phyloP scores from a whole-genome alignment of 306 rosid species.

The Styphnolobium japonicum region DNA sequence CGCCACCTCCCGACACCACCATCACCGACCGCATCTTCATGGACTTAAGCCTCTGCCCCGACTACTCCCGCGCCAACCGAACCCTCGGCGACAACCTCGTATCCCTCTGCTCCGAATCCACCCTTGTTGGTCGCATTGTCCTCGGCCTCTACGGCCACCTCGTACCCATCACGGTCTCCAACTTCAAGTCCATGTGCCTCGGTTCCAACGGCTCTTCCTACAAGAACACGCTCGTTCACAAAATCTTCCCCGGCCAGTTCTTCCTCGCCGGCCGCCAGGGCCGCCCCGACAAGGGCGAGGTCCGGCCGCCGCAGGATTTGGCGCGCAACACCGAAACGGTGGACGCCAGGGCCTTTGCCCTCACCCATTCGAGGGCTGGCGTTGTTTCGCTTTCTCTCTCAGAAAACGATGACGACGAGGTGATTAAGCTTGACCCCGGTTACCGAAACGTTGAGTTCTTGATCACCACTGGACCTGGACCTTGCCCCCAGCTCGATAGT shows the following conservation, averaged over 20 bases:
- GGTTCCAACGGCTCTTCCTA: slow-evolving; percentile 51
- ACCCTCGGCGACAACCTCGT: slow-evolving; percentile 41
- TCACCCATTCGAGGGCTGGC: slow-evolving; percentile 74
- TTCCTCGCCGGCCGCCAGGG: slow-evolving; percentile 88
- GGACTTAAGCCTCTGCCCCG: slow-evolving; percentile 89
- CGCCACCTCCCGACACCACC: slow-evolving; percentile 53
- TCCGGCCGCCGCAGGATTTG: slow-evolving; percentile 56
- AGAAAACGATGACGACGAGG: slow-evolving; percentile 78
- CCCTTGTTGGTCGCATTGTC: slow-evolving; percentile 68
- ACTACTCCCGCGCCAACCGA: slow-evolving; percentile 61
- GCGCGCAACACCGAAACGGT: slow-evolving; percentile 69
- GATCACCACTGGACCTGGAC: slow-evolving; percentile 90
- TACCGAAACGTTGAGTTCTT: slow-evolving; percentile 83
- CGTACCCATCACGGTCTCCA: slow-evolving; percentile 73
- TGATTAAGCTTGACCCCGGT: slow-evolving; percentile 60
- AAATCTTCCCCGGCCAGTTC: slow-evolving; percentile 72
- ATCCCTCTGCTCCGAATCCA: slow-evolving; percentile 75
- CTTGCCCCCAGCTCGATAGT: slow-evolving; percentile 76
- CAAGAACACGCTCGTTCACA: slow-evolving; percentile 70
- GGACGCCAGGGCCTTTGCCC: slow-evolving; percentile 56
- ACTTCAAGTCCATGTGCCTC: slow-evolving; percentile 78
- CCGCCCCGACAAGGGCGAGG: slow-evolving; percentile 79
- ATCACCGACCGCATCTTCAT: slow-evolving; percentile 88
- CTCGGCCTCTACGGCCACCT: slow-evolving; percentile 83
- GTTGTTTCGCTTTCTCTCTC: slow-evolving; percentile 74